These are phyloP conservation scores for Sporothrix luriei DNA, from an alignment of 2,329 filamentous ascomycete genomes.

Conservation along the genomic window DNA sequence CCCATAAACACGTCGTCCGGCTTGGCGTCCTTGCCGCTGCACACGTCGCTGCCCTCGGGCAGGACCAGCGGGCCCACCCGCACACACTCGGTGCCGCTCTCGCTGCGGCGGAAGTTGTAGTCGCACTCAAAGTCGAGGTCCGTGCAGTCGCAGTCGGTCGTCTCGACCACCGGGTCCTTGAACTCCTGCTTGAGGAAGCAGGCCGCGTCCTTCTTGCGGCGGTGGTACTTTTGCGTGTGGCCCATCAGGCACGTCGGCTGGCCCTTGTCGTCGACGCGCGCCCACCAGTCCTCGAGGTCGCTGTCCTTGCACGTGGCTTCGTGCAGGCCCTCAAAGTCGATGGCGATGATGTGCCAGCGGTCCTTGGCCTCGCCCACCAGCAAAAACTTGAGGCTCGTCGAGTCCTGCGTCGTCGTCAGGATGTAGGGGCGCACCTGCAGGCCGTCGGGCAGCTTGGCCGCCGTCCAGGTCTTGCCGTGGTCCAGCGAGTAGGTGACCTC, in stretches of 20 bases:
- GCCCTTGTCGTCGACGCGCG: conserved; percentile 76
- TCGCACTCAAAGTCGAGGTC: conserved; percentile 93
- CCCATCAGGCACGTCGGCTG: conserved; percentile 93
- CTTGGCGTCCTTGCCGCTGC: conserved; percentile 58
- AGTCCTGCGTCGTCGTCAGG: conserved; percentile 87
- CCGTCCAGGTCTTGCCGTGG: conserved; percentile 83
- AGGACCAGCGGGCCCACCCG: conserved; percentile 62
- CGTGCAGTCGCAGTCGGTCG: conserved; percentile 77
- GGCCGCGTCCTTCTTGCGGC: conserved; percentile 82
- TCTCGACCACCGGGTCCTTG: conserved; percentile 71
- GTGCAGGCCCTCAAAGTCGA: conserved; percentile 83
- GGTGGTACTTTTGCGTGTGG: conserved; percentile 82
- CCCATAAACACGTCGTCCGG: conserved; percentile 75
- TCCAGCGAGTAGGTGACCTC: conserved; percentile 78
- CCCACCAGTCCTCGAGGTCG: conserved; percentile 88
- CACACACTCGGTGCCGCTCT: conserved; percentile 70
- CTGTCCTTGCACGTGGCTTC: conserved; percentile 74
- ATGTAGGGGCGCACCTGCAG: conserved; percentile 70
- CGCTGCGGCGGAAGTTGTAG: conserved; percentile 76
- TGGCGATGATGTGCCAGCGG: conserved; percentile 66
- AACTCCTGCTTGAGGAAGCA: conserved; percentile 90
- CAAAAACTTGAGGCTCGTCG: conserved; percentile 88
- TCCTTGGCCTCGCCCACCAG: conserved; percentile 65
- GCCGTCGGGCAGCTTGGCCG: conserved; percentile 65
- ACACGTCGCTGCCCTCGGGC: conserved; percentile 66